Percentiles rank a stretch among this genome's conserved stretches.
Conservation (phyloP, 140 eudicot species). For the Artemisia princeps region DNA sequence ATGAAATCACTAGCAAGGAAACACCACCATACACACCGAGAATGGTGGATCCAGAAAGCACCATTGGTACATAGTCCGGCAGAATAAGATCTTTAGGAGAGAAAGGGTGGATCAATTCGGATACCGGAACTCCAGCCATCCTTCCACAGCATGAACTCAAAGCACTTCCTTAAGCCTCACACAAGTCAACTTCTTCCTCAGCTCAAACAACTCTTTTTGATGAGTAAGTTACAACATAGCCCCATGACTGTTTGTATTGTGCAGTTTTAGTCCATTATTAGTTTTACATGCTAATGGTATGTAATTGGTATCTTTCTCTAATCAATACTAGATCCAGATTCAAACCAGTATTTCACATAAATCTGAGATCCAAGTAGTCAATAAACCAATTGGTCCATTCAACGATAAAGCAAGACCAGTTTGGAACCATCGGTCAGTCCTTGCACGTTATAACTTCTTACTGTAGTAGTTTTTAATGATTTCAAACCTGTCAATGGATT, state of each 20-base stretch:
- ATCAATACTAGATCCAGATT: too few relatives aligned
- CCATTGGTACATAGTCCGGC: conserved; percentile 61
- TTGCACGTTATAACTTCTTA: too few relatives aligned
- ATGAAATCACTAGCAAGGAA: conserved; percentile 45
- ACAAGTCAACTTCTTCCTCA: conserved; percentile 21
- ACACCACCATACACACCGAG: conserved; percentile 45
- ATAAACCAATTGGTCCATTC: too few relatives aligned
- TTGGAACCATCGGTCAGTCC: too few relatives aligned
- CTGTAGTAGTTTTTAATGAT: too few relatives aligned
- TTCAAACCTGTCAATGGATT: too few relatives aligned
- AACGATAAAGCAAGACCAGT: too few relatives aligned
- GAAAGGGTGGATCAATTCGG: conserved; percentile 51
- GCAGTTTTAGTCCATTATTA: not conserved
- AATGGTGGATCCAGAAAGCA: conserved; percentile 53
- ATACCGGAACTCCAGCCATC: conserved; percentile 28
- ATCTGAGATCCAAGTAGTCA: too few relatives aligned
- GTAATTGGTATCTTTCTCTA: too few relatives aligned
- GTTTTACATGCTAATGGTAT: too few relatives aligned
- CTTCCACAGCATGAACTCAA: conserved; percentile 1
- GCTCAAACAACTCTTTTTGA: too few relatives aligned
- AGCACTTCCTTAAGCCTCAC: not conserved
- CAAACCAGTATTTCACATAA: too few relatives aligned
- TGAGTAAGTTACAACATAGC: conserved; percentile 9
- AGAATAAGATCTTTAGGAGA: conserved; percentile 56
- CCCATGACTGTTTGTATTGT: not conserved